phyloP scores from a whole-genome alignment of 2,329 filamentous ascomycete genomes.

The Ascochyta fabae region DNA sequence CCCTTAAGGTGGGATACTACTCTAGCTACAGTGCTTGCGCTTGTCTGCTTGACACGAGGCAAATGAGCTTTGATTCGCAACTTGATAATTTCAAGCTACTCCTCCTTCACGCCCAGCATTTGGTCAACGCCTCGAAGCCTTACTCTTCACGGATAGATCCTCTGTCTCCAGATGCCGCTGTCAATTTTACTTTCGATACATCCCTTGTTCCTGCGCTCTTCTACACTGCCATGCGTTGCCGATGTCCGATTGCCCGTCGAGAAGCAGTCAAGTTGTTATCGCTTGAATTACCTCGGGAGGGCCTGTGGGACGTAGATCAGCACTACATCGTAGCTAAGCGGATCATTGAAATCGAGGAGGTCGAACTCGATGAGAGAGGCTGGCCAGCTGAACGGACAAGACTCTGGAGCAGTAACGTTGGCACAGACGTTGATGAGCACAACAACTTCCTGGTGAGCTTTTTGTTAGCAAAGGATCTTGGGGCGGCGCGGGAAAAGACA shows the following conservation, averaged over 20 bases:
- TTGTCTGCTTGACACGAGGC: slow-evolving; percentile 14
- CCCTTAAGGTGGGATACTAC: slow-evolving; percentile 24
- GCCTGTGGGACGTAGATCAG: slow-evolving; percentile 28
- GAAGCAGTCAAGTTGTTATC: slow-evolving; percentile 23
- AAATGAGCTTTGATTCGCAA: slow-evolving; percentile 18
- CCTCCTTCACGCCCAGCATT: slow-evolving; percentile 12
- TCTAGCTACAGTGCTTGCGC: slow-evolving; percentile 13
- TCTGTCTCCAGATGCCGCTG: neutral
- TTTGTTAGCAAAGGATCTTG: slow-evolving; percentile 4
- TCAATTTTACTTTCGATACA: slow-evolving; percentile 24
- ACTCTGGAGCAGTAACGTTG: slow-evolving; percentile 24
- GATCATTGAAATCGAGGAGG: slow-evolving; percentile 32
- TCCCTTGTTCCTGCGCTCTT: slow-evolving; percentile 19
- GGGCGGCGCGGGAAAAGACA: neutral
- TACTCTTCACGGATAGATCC: too few relatives aligned
- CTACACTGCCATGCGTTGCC: slow-evolving; percentile 21
- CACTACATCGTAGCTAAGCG: slow-evolving; percentile 23
- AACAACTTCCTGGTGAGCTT: slow-evolving; percentile 25
- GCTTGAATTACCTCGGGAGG: slow-evolving; percentile 24
- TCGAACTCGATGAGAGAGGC: slow-evolving; percentile 23
- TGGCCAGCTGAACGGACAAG: slow-evolving; percentile 26
- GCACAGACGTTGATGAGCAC: slow-evolving; percentile 24
- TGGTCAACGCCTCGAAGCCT: slow-evolving; percentile 13
- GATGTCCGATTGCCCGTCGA: slow-evolving; percentile 27
- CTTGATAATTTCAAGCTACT: slow-evolving; percentile 17